phyloP scores from a whole-genome alignment of 2,329 filamentous ascomycete genomes.

The Penicillium sp. region DNA sequence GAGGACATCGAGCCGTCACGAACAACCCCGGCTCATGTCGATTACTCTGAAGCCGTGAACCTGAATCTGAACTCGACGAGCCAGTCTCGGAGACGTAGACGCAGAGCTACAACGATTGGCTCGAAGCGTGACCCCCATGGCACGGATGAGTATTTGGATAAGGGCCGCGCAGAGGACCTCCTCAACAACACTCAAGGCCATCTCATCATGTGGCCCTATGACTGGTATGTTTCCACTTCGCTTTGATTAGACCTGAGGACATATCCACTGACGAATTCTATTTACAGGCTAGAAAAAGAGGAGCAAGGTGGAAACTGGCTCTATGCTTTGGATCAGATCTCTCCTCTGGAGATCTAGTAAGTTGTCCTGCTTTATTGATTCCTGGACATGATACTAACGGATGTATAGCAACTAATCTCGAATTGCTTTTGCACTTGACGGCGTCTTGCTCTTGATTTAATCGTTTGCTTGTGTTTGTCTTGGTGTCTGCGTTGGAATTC shows the following conservation, averaged over 20 bases:
- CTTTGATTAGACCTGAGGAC: neutral
- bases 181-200: conserved; percentile 81
- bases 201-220: conserved; percentile 88
- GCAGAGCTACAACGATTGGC: conserved; percentile 46
- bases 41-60: conserved; percentile 43
- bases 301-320: conserved; percentile 94
- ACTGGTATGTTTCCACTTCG: conserved; percentile 59
- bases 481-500: neutral
- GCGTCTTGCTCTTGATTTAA: conserved; percentile 10
- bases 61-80: conserved; percentile 38
- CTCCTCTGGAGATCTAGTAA: conserved; percentile 88
- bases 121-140: conserved; percentile 50
- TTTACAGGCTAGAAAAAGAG: conserved; percentile 70
- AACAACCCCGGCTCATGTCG: conserved; percentile 32
- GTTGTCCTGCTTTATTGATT: conserved; percentile 13
- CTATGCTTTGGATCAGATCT: conserved; percentile 93
- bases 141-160: conserved; percentile 72
- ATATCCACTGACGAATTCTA: conserved; percentile 12
- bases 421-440: conserved; percentile 14
- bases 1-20: conserved; percentile 36
- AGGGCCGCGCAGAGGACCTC: conserved; percentile 75
- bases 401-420: conserved; percentile 29
- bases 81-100: conserved; percentile 39
- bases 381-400: conserved; percentile 18
- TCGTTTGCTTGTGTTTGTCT: neutral